Evolutionary conservation across 2,329 filamentous ascomycete species (phyloP), one percentile per base, ranked within the genome.

Genomic region (Pestalotiopsis sp.): DNA sequence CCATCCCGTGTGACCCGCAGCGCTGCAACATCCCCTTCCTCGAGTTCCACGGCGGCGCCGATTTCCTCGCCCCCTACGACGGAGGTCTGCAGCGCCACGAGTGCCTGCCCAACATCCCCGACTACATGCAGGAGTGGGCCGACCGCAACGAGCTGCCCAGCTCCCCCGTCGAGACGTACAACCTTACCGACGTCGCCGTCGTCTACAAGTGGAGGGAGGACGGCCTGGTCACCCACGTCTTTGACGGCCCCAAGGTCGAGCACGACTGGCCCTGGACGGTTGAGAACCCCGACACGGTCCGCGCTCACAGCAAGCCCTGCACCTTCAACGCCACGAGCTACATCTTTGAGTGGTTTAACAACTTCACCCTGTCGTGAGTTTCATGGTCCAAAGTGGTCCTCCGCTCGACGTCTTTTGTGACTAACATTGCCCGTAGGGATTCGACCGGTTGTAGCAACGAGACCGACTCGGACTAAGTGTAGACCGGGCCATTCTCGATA

Each of bases 11-110:
- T 67, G 78, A 73, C 17, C 75, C 69, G 67, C 72, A 73, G 41
- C 75, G 72, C 27, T 72, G 64, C 36, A 69, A 67, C 7, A 77
- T 80, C 38, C 83, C 81, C 0, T 76, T 85, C 25, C 72, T 85
- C 61, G 83, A 85, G 64, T 79, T 81, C 13, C 83, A 86, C 70
- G 83, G 83, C 36, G 74, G 75, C 45, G 72, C 73, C 17, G 83
- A 86, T 69, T 71, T 70, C 3, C 80, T 78, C 0, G 84, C 85
- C 38, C 71, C 76, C 0, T 85, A 84, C 67, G 38, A 61, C 0
- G 83, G 81, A 23, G 80, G 79, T 3, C 67, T 61, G 14, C 68
- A 71, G 17, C 67, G 70, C 9, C 70, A 67, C 2, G 66, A 68
- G 17, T 72, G 70, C 61, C 65, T 74, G 13, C 75, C 75, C 7